Evolutionary conservation across 2,329 filamentous ascomycete genomes (phyloP).

Genomic region (Albifimbria verrucaria): DNA sequence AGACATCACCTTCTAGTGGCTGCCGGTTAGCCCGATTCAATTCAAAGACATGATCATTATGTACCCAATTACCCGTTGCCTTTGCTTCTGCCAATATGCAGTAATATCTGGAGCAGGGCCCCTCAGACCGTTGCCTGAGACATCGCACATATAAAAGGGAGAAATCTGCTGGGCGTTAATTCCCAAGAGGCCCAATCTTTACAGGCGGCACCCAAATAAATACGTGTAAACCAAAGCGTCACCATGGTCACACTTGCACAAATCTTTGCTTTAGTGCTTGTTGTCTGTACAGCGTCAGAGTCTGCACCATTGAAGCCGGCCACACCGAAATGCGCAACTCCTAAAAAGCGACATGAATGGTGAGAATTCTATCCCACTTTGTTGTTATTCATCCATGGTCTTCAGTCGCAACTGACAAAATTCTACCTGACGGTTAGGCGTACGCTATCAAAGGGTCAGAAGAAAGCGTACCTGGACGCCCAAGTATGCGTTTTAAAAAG

Average conservation of each 20-base stretch:
- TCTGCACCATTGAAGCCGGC: background rate
- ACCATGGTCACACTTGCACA: background rate
- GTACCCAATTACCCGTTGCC: too few relatives aligned
- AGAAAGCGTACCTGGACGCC: conserved; percentile 7
- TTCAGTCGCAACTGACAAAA: background rate
- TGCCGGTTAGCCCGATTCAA: too few relatives aligned
- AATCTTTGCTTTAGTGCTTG: background rate
- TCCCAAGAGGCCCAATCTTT: too few relatives aligned
- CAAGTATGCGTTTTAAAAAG: conserved; percentile 6
- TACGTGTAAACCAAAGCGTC: too few relatives aligned
- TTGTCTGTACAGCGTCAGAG: background rate
- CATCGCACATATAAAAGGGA: too few relatives aligned
- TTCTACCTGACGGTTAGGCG: conserved; percentile 1
- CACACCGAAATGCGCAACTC: background rate
- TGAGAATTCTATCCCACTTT: background rate
- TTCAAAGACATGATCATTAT: too few relatives aligned
- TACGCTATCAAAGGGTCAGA: conserved; percentile 5
- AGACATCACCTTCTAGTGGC: too few relatives aligned
- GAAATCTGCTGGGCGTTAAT: too few relatives aligned
- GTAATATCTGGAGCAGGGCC: too few relatives aligned
- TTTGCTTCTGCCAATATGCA: too few relatives aligned
- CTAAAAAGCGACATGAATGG: conserved; percentile 3
- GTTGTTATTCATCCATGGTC: background rate
- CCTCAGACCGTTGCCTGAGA: too few relatives aligned
- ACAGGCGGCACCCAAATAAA: too few relatives aligned